These are phyloP conservation scores for Phanerodontia chrysosporium DNA, from an alignment of 768 basidiomycete species.

Conservation along the genomic window DNA sequence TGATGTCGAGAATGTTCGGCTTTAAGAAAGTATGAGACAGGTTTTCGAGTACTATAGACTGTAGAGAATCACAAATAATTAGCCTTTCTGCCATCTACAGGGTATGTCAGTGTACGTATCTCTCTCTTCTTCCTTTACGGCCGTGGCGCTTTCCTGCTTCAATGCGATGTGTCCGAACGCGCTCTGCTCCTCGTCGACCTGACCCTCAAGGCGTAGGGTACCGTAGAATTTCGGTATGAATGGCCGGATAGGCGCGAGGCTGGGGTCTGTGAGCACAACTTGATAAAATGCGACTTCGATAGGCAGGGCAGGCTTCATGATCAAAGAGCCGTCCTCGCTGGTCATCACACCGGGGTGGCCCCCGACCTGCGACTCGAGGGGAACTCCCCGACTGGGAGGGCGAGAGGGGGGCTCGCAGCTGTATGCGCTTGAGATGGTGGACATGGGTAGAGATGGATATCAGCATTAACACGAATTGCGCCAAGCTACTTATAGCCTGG, in stretches of 20 bases:
- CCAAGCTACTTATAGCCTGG: not conserved
- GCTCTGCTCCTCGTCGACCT: conserved; percentile 37
- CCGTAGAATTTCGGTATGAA: conserved; percentile 80
- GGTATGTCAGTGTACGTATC: conserved; percentile 35
- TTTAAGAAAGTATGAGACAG: conserved; percentile 65
- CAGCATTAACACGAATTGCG: too few relatives aligned
- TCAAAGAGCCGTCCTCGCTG: conserved; percentile 68
- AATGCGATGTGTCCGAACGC: conserved; percentile 19
- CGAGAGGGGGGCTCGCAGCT: not conserved
- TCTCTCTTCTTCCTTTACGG: conserved; percentile 32
- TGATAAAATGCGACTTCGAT: conserved; percentile 74
- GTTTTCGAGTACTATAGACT: conserved; percentile 87
- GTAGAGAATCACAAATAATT: conserved; percentile 19
- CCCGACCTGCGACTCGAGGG: conserved; percentile 65
- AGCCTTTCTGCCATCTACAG: not conserved
- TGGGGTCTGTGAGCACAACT: conserved; percentile 36
- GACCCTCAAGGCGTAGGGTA: conserved; percentile 68
- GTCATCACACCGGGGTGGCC: conserved; percentile 75
- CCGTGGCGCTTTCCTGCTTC: conserved; percentile 17
- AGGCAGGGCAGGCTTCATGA: conserved; percentile 72
- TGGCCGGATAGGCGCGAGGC: conserved; percentile 41
- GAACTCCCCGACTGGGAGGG: conserved; percentile 8
- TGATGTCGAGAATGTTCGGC: conserved; percentile 89
- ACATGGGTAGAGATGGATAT: not conserved
- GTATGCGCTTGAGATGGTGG: not conserved